Conservation (phyloP, 2,329 filamentous ascomycete genomes). For the Chalara sp. region DNA sequence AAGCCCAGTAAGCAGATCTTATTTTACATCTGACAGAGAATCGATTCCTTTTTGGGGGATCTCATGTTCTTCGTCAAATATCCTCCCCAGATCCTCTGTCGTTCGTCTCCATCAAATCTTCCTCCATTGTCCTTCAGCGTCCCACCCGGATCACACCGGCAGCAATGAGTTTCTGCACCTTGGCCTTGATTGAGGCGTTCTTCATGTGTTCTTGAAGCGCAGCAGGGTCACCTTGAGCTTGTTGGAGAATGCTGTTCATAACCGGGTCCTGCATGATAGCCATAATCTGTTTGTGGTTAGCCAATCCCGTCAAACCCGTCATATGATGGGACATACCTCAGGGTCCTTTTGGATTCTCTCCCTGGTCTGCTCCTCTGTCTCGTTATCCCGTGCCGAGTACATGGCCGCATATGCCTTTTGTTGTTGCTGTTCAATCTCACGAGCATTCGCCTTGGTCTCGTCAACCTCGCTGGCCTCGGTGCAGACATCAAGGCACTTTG, state of each 20-base stretch:
- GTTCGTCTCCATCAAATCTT: too few species aligned
- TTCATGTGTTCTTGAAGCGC: conserved; percentile 96
- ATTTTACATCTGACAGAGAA: too few species aligned
- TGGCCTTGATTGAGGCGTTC: conserved; percentile 76
- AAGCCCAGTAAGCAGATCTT: too few species aligned
- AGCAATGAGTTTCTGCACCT: conserved; percentile 58
- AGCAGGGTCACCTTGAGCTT: conserved; percentile 87
- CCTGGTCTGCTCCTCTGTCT: conserved; percentile 92
- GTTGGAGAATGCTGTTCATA: conserved; percentile 96
- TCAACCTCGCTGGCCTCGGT: conserved; percentile 75
- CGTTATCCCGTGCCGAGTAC: conserved; percentile 84
- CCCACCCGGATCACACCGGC: conserved; percentile 86
- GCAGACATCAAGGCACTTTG: conserved; percentile 85
- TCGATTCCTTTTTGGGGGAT: too few species aligned
- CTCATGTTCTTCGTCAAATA: too few species aligned
- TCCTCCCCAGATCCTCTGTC: too few species aligned
- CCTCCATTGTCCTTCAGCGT: conserved; percentile 17
- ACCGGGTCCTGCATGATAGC: conserved; percentile 88
- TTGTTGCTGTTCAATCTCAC: conserved; percentile 90
- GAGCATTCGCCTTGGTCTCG: conserved; percentile 66
- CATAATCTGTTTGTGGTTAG: conserved; percentile 55
- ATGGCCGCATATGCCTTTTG: conserved; percentile 89
- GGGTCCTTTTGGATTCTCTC: conserved; percentile 86
- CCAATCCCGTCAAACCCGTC: conserved; percentile 6
- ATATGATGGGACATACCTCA: conserved; percentile 54